phyloP scores from a whole-genome alignment of 176 grass and related monocot species.

The Puccinellia tenuiflora region DNA sequence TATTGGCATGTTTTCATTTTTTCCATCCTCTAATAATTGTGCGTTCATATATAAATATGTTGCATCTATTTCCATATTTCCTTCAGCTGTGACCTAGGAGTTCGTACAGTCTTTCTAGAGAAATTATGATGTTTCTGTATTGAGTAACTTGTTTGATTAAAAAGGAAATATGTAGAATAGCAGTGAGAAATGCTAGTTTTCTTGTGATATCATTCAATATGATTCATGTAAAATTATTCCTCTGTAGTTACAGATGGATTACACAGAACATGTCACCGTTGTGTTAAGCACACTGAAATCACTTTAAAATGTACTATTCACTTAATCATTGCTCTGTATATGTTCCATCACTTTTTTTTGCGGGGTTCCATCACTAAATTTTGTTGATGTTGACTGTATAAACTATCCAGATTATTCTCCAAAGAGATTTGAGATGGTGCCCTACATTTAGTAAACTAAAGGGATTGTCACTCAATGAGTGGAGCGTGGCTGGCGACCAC shows the following conservation, averaged over 20 bases:
- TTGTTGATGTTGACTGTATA: neutral
- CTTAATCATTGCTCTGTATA: neutral
- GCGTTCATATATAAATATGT: neutral
- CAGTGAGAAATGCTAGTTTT: no score
- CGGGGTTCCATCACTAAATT: no score
- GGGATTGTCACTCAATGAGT: neutral
- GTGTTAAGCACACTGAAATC: neutral
- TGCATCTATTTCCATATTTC: no score
- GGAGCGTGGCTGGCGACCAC: neutral
- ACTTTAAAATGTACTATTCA: neutral
- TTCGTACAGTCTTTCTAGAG: no score
- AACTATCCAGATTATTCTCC: neutral
- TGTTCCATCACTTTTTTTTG: no score
- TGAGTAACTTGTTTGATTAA: no score
- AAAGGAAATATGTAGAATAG: no score
- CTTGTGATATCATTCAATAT: no score
- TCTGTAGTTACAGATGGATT: no score
- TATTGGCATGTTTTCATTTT: neutral
- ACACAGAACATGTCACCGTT: neutral
- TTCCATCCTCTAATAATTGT: neutral
- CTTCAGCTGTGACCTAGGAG: no score
- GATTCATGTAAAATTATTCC: no score
- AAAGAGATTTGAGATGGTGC: slow-evolving; percentile 6
- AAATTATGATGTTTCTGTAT: no score
- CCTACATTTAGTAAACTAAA: slow-evolving; percentile 5